phyloP scores from a whole-genome alignment of 768 basidiomycete species.

The Xerocomus potaroensis region DNA sequence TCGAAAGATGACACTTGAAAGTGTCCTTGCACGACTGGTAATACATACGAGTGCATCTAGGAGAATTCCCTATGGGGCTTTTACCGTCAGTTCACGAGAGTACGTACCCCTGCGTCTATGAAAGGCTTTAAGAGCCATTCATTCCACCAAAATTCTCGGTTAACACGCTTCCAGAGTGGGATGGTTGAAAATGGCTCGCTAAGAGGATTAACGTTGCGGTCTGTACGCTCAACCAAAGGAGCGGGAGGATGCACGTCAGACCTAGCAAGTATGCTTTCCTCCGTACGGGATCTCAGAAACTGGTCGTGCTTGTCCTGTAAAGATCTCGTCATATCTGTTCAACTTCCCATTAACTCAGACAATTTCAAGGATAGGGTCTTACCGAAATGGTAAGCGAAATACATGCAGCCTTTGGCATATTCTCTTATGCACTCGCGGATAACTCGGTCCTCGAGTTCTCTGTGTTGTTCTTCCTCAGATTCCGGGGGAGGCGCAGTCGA shows the following conservation, averaged over 20 bases:
- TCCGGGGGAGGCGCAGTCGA: constrained; percentile 59
- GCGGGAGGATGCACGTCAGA: constrained; percentile 48
- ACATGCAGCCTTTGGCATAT: constrained; percentile 84
- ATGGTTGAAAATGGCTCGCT: constrained; percentile 72
- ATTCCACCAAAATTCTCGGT: constrained; percentile 96
- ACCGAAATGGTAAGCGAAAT: constrained; percentile 87
- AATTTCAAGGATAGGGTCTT: constrained; percentile 11
- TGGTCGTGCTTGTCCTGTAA: constrained; percentile 76
- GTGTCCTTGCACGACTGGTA: constrained; percentile 93
- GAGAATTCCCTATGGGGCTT: not conserved
- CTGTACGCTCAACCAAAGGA: constrained; percentile 20
- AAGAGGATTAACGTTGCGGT: constrained; percentile 45
- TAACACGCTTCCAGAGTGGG: constrained; percentile 89
- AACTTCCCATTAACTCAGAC: not conserved
- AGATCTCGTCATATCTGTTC: constrained; percentile 74
- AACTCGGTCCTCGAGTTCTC: constrained; percentile 80
- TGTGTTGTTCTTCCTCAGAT: constrained; percentile 61
- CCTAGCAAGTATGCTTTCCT: constrained; percentile 56
- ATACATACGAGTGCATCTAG: constrained; percentile 76
- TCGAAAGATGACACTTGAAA: constrained; percentile 72
- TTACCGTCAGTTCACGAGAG: not conserved
- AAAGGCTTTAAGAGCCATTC: constrained; percentile 82
- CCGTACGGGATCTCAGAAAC: constrained; percentile 50
- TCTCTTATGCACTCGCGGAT: constrained; percentile 73
- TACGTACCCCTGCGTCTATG: constrained; percentile 76